phyloP scores from a whole-genome alignment of 1,284 basidiomycete genomes.

The Stygiomarasmius scandens region DNA sequence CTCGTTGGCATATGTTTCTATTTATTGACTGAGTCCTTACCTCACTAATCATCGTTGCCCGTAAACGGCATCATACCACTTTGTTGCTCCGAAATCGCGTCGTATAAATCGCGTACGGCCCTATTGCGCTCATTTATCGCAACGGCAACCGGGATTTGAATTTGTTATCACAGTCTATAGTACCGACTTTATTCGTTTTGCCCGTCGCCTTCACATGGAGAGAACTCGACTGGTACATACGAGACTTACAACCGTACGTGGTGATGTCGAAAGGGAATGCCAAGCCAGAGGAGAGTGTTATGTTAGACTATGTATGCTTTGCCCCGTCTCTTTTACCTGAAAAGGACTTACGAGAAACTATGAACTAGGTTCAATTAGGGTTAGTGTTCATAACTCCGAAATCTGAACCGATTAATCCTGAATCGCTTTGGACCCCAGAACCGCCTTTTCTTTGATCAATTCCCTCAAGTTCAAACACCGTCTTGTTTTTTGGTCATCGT shows the following conservation, averaged over 20 bases:
- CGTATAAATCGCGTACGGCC: too few relatives aligned
- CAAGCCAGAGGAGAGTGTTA: constrained; percentile 53
- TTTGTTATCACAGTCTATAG: not conserved
- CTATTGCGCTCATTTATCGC: too few relatives aligned
- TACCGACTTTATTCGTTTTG: constrained; percentile 28
- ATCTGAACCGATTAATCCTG: constrained; percentile 13
- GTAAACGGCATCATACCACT: too few relatives aligned
- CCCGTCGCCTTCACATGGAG: constrained; percentile 44
- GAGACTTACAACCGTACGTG: constrained; percentile 56
- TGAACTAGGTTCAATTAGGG: constrained; percentile 51
- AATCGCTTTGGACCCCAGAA: too few relatives aligned
- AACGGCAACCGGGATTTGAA: too few relatives aligned
- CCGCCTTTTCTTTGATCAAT: constrained; percentile 31
- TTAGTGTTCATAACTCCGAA: constrained; percentile 21
- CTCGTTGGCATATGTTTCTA: not conserved
- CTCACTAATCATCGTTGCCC: too few relatives aligned
- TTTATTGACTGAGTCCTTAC: not conserved
- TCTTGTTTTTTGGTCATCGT: constrained; percentile 50
- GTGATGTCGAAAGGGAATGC: constrained; percentile 52
- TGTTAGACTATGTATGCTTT: constrained; percentile 62
- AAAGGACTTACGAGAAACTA: not conserved
- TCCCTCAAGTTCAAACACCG: constrained; percentile 51
- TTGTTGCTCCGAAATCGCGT: not conserved
- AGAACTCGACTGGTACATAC: constrained; percentile 50
- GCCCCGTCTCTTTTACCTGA: constrained; percentile 5